A percentile compares a stretch with the other conserved stretches of the same genome.
Conservation (phyloP, 352 stramenopile species). For the Nothophytophthora sp. region DNA sequence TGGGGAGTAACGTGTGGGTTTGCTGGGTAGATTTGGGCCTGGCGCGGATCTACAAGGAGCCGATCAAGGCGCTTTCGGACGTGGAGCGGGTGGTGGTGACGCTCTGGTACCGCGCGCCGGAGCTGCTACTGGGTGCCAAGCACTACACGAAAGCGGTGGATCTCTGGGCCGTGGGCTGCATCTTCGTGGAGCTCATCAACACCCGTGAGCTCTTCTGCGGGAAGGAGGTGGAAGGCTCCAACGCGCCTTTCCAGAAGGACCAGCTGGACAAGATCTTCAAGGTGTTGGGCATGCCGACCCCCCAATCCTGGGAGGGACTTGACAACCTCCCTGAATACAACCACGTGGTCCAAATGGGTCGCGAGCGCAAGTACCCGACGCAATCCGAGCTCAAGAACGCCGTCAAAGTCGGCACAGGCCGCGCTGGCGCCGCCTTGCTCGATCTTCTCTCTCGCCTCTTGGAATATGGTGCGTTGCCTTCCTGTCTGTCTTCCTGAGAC, state of each 20-base stretch:
- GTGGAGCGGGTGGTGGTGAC: conserved; percentile 95
- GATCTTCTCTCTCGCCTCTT: conserved; percentile 77
- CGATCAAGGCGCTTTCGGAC: conserved; percentile 87
- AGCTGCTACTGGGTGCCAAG: conserved; percentile 92
- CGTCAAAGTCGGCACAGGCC: conserved; percentile 81
- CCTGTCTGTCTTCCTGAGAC: neutral
- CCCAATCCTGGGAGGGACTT: conserved; percentile 82
- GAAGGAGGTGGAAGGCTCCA: conserved; percentile 87
- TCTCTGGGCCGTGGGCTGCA: conserved; percentile 96
- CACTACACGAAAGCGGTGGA: conserved; percentile 96
- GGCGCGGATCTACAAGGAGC: conserved; percentile 88
- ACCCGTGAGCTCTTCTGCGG: conserved; percentile 86
- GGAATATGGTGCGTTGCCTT: conserved; percentile 64
- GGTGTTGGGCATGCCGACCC: conserved; percentile 86
- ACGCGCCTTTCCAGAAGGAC: conserved; percentile 90
- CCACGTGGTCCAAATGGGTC: conserved; percentile 83
- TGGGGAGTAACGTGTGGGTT: too few species aligned
- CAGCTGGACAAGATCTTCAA: conserved; percentile 92
- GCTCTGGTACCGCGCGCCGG: conserved; percentile 95
- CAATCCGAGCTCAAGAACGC: conserved; percentile 85
- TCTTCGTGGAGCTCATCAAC: conserved; percentile 94
- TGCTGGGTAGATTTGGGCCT: conserved; percentile 77
- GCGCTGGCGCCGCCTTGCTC: conserved; percentile 69
- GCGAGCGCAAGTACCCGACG: conserved; percentile 83
- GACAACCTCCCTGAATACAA: conserved; percentile 84